Evolutionary conservation across 225 moss, liverwort and hornwort genomes (phyloP).

Genomic region (Climacium dendroides): DNA sequence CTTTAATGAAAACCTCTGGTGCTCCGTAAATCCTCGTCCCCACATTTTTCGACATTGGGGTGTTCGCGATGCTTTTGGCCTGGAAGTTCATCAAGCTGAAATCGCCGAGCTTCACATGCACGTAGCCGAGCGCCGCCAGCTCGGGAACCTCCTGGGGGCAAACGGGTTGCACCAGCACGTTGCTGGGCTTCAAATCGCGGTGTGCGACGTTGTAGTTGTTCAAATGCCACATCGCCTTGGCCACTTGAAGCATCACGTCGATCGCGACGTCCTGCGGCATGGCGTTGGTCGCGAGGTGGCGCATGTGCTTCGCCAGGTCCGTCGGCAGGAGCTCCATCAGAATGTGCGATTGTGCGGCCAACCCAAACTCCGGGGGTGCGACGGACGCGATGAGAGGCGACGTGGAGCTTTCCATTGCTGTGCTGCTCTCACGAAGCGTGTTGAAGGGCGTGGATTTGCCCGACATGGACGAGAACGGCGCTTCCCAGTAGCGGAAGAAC

Average conservation of each 20-base stretch:
- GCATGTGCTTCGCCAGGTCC: background rate
- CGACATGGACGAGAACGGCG: background rate
- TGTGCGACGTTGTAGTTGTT: background rate
- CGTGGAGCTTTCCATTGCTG: too few relatives aligned
- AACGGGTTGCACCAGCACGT: background rate
- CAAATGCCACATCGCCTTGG: conserved; percentile 26
- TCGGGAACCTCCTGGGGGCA: background rate
- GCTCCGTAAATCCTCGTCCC: background rate
- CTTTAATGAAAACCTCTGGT: background rate
- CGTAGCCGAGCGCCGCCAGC: background rate
- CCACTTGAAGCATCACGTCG: conserved; percentile 19
- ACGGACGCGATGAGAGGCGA: too few relatives aligned
- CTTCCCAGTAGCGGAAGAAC: conserved; percentile 7
- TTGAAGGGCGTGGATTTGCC: background rate
- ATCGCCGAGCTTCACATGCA: conserved; percentile 13
- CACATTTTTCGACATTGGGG: background rate
- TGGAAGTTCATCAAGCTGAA: background rate
- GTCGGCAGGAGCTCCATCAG: background rate
- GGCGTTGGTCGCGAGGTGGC: background rate
- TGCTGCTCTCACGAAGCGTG: background rate
- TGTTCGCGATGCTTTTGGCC: background rate
- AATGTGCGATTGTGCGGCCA: background rate
- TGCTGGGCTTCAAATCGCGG: background rate
- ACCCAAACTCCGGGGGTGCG: too few relatives aligned
- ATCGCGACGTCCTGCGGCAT: background rate